A percentile compares a stretch with the other conserved stretches of the same genome.
Conservation (phyloP, 140 eudicot species). For the Erigeron philadelphicus region DNA sequence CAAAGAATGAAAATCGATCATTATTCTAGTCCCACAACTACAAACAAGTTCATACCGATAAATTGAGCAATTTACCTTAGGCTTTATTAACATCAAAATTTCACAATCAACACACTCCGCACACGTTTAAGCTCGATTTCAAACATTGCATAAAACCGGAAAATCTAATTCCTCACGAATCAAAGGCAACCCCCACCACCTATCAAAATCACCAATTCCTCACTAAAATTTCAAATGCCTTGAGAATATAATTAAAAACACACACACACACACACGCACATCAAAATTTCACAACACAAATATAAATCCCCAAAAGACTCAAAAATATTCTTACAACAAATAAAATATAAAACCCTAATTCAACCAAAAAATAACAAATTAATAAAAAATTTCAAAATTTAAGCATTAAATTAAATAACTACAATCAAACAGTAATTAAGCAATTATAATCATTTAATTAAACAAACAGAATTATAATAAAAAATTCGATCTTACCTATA, state of each 20-base stretch:
- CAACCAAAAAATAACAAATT: background rate
- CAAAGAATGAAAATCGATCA: too few species aligned
- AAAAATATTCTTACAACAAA: background rate
- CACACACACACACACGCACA: background rate
- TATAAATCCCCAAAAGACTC: conserved; percentile 1
- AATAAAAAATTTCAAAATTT: too few species aligned
- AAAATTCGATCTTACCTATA: conserved; percentile 24
- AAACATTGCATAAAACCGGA: too few species aligned
- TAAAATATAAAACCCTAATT: conserved; percentile 24
- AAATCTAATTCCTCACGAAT: too few species aligned
- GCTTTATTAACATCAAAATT: too few species aligned
- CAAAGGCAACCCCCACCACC: too few species aligned
- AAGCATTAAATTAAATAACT: background rate
- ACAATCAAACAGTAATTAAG: conserved; percentile 5
- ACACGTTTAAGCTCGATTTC: too few species aligned
- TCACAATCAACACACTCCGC: too few species aligned
- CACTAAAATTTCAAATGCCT: background rate
- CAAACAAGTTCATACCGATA: too few species aligned
- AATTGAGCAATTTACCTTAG: too few species aligned
- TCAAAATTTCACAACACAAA: conserved; percentile 7
- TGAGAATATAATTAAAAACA: background rate
- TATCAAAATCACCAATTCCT: too few species aligned
- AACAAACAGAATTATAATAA: background rate
- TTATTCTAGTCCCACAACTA: too few species aligned
- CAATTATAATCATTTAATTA: background rate